Evolutionary conservation across 192 early-diverging fungal genomes (phyloP).

Genomic region (Funneliformis mosseae): DNA sequence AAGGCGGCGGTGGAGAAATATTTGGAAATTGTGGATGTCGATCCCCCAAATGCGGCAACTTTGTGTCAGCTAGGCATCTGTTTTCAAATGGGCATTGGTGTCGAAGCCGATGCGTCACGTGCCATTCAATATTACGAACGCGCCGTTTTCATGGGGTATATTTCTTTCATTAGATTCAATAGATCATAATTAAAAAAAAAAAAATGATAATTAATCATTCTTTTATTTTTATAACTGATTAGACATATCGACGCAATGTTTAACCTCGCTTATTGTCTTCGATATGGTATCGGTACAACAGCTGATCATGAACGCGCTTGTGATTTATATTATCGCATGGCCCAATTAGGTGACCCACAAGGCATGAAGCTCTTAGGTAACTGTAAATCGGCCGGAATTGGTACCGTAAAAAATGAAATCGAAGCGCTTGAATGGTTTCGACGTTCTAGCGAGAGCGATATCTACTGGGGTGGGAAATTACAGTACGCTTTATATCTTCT

Average conservation of each 20-base stretch:
- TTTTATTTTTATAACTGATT: not conserved
- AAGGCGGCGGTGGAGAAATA: constrained; percentile 1
- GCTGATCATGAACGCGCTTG: constrained; percentile 1
- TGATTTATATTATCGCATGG: constrained; percentile 4
- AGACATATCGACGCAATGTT: constrained; percentile 18
- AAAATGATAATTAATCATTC: too few species aligned
- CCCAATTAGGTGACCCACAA: constrained; percentile 28
- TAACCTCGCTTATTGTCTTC: constrained; percentile 27
- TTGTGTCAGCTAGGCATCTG: constrained; percentile 27
- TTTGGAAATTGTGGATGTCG: not conserved
- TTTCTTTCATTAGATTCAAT: not conserved
- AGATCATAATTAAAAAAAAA: too few species aligned
- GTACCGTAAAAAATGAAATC: not conserved
- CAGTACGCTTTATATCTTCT: constrained; percentile 16
- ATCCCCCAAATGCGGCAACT: constrained; percentile 5
- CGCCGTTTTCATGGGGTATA: constrained; percentile 1
- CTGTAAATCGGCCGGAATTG: constrained; percentile 2
- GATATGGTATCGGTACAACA: constrained; percentile 2
- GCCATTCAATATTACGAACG: constrained; percentile 17
- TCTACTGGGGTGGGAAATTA: constrained; percentile 25
- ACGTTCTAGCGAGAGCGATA: constrained; percentile 6
- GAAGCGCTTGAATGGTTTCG: constrained; percentile 11
- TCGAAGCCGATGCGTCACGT: constrained; percentile 2
- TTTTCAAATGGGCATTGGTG: constrained; percentile 29
- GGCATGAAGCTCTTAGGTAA: constrained; percentile 27